Evolutionary conservation across 306 rosid genomes (phyloP), one percentile per base, ranked within the genome.

Genomic region (Styphnolobium japonicum): DNA sequence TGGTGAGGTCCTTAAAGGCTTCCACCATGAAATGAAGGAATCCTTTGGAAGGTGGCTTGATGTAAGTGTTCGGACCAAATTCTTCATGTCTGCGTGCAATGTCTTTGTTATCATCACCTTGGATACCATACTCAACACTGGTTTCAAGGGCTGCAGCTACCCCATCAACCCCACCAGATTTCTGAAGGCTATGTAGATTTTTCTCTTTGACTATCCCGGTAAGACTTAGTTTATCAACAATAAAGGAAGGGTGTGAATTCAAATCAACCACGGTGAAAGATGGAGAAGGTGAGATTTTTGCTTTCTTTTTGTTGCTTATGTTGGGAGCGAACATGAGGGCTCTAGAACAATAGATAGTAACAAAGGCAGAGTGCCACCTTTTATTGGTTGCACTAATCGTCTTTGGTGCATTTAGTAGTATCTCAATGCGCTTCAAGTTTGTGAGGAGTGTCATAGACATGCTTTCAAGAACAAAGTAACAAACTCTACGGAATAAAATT

Each of bases 311-410:
- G 15, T 18, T 0, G 4, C 25, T 63, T 3, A 29, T 40, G 36
- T 40, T 51, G 62, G n/a, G 39, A 11, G 75, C 48, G 36, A 69
- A 83, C 49, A 63, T 18, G 5, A 88, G 10, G 10, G 90, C 89
- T 67, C 88, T 67, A 15, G 92, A 91, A 48, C 90, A 91, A 61
- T 89, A 89, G 42, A 89, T 75, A 18, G 37, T 57, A 10, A 84
- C 10, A 42, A 87, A 85, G 6, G 93, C 90, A 1, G 75, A 55
- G 43, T 64, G 91, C 94, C 92, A 88, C 27, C 86, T 85, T 66
- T 84, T 86, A 8, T 58, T 75, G 51, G 73, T 3, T 80, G 7
- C 25, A 48, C 27, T 79, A n/a, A 55, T 46, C 18, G 36, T 27
- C 7, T 3, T 75, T 0, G 71, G 62, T 1, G 49, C 76, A 45